Conservation (phyloP, 2,329 filamentous ascomycete species). For the Huntiella omanensis region DNA sequence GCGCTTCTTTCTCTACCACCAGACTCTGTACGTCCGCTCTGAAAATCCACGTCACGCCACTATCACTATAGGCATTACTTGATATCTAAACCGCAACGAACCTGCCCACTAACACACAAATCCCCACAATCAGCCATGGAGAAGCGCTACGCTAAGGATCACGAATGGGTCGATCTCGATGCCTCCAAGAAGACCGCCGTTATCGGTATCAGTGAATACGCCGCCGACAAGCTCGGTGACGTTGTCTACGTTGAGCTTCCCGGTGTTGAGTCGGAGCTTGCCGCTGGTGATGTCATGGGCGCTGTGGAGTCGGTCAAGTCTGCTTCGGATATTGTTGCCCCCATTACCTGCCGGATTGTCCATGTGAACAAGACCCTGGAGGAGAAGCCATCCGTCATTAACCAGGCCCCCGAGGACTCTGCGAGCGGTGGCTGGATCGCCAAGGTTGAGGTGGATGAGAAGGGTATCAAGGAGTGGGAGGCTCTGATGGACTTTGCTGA, state of each 20-base stretch:
- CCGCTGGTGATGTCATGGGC: conserved; percentile 67
- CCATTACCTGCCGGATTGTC: conserved; percentile 58
- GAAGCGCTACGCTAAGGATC: conserved; percentile 88
- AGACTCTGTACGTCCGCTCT: conserved; percentile 18
- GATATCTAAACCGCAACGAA: background rate
- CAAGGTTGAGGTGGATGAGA: conserved; percentile 59
- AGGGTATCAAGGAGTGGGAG: conserved; percentile 48
- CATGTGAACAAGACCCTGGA: conserved; percentile 59
- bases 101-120: background rate
- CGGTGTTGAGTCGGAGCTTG: conserved; percentile 45
- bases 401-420: conserved; percentile 67
- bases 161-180: conserved; percentile 92
- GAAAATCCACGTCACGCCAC: background rate
- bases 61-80: background rate
- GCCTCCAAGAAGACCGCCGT: conserved; percentile 65
- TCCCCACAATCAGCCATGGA: conserved; percentile 15
- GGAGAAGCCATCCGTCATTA: conserved; percentile 73
- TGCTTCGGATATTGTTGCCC: conserved; percentile 90
- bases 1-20: conserved; percentile 26
- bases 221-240: conserved; percentile 79
- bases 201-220: conserved; percentile 77
- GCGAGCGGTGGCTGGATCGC: conserved; percentile 78
- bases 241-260: conserved; percentile 96
- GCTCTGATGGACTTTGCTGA: conserved; percentile 55
- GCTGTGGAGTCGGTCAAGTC: conserved; percentile 97